Base-by-base conservation (phyloP, 2,329 filamentous ascomycete species). In the Colletotrichum noveboracense region DNA sequence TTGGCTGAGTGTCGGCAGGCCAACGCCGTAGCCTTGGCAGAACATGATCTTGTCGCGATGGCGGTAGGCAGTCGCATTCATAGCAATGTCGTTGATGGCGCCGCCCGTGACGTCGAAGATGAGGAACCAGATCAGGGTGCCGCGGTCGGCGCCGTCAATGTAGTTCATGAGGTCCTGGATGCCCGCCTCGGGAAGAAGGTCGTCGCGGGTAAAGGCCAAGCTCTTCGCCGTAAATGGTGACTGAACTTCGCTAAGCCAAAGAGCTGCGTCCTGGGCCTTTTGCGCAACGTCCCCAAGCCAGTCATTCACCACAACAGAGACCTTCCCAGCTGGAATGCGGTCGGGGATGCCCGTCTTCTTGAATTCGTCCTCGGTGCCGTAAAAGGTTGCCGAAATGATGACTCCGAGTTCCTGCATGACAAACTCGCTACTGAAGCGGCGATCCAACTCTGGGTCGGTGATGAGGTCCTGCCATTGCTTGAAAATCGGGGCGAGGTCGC, bases 31-130 rank as follows among this genome's bases (percentile, higher is more conserved):
- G 0, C 89, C 90, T 79, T 94, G 91, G 80, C 92, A 89, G 84
- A 92, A 93, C 83, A 93, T 89, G 55, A 93, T 78, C 77, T 91
- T 91, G 84, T 94, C 90, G 62, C 93, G 89, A 79, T 94, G 92
- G 1, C 89, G 88, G 79, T 92, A 94, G 9, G 91, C 89, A 0
- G 92, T 93, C 12, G 88, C 88, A 78, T 92, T 86, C 76, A 82
- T 81, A 0, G 91, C 83, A 2, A 90, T 84, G 73, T 93, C 91
- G 78, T 87, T 88, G 66, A 91, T 87, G 14, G 91, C 91, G 12
- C 92, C 92, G 58, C 91, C 92, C 18, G 88, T 86, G 2, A 90
- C 87, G 79, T 93, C 90, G 79, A 93, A 93, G 58, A 93, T 91
- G 72, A 92, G 83, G 79, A 90, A 90, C 91, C 92, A 93, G 4